Conservation (phyloP, 768 basidiomycete genomes). For the Panus rudis region DNA sequence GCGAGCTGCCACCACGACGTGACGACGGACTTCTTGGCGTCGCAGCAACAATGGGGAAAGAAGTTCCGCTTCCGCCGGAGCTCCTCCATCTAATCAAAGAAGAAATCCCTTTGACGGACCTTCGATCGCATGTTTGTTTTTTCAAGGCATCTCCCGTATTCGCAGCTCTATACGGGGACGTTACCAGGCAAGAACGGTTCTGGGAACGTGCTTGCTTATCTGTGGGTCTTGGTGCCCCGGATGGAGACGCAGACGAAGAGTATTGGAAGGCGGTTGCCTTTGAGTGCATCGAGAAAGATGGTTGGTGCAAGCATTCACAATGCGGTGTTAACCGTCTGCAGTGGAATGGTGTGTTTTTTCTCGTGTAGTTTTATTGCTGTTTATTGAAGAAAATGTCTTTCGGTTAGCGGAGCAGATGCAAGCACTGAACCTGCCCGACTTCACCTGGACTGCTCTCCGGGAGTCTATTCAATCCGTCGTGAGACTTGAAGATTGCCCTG, state of each 20-base stretch:
- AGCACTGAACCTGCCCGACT: too few species aligned
- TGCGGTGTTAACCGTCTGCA: neutral
- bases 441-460: too few species aligned
- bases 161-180: slow-evolving; percentile 14
- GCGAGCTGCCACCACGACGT: too few species aligned
- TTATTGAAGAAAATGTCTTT: too few species aligned
- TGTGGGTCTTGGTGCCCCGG: slow-evolving; percentile 9
- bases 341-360: slow-evolving; percentile 1
- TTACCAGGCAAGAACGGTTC: slow-evolving; percentile 10
- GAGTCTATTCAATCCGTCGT: too few species aligned
- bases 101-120: slow-evolving; percentile 8
- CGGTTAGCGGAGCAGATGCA: too few species aligned
- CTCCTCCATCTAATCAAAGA: slow-evolving; percentile 11
- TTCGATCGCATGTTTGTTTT: slow-evolving; percentile 17
- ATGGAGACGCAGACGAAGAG: neutral
- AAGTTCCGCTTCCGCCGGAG: slow-evolving; percentile 14
- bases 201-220: slow-evolving; percentile 10
- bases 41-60: too few species aligned
- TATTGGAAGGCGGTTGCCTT: slow-evolving; percentile 5
- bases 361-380: too few species aligned
- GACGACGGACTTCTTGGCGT: too few species aligned
- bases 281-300: neutral
- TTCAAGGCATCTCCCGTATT: slow-evolving; percentile 10
- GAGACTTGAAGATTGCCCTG: too few species aligned
- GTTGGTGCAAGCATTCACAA: slow-evolving; percentile 1